phyloP scores from a whole-genome alignment of 169 alveolate species.

The Plasmodium gonderi region DNA sequence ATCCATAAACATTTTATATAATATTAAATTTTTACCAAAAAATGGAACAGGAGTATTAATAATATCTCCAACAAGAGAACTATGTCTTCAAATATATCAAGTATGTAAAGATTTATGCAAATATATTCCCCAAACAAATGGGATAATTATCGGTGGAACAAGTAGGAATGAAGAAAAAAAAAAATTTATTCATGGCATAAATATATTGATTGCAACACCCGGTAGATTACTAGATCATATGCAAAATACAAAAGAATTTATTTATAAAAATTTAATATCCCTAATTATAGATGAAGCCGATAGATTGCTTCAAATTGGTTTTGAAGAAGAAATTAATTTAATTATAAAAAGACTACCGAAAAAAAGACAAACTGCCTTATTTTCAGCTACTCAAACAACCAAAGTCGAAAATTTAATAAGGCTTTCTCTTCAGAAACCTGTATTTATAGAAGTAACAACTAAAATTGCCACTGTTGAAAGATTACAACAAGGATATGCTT shows the following conservation, averaged over 20 bases:
- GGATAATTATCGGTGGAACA: slow-evolving; percentile 99
- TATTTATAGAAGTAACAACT: slow-evolving; percentile 92
- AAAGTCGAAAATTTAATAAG: slow-evolving; percentile 96
- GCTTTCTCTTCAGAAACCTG: slow-evolving; percentile 96
- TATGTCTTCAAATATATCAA: slow-evolving; percentile 97
- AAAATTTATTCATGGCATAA: slow-evolving; percentile 96
- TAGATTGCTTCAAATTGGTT: slow-evolving; percentile 98
- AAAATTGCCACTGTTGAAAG: slow-evolving; percentile 94
- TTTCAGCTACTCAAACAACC: slow-evolving; percentile 99
- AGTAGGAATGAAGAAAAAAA: slow-evolving; percentile 97
- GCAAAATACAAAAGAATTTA: slow-evolving; percentile 97
- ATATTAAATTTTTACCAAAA: slow-evolving; percentile 93
- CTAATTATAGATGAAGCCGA: slow-evolving; percentile 99
- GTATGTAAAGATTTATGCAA: slow-evolving; percentile 95
- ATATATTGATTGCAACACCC: slow-evolving; percentile 98
- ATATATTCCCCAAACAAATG: slow-evolving; percentile 96
- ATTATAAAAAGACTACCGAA: slow-evolving; percentile 96
- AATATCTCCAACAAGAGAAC: slow-evolving; percentile 99
- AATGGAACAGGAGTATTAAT: slow-evolving; percentile 96
- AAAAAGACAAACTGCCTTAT: slow-evolving; percentile 97
- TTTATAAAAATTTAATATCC: slow-evolving; percentile 94
- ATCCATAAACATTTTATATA: slow-evolving; percentile 95
- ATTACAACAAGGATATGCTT: slow-evolving; percentile 98
- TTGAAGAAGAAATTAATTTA: slow-evolving; percentile 99
- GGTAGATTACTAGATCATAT: slow-evolving; percentile 99